Conservation (phyloP, 257 asterid species). For the Prunella vulgaris region DNA sequence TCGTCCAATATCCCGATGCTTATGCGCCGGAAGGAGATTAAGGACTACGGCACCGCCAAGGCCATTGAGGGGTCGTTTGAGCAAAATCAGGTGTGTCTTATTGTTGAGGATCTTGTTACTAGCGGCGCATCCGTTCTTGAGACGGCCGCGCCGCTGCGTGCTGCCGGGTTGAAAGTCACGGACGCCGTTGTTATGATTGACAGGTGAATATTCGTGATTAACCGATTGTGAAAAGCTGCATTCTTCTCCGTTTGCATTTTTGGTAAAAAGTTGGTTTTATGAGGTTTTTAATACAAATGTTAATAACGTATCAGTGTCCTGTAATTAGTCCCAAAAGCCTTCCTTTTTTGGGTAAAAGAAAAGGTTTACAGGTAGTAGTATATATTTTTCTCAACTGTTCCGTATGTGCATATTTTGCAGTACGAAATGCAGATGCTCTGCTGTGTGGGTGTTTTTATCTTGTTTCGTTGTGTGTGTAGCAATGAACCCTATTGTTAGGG, state of each 20-base stretch:
- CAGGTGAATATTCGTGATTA: slow-evolving; percentile 40
- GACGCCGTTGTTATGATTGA: slow-evolving; percentile 97
- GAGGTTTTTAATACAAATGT: background rate
- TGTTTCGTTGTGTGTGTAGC: background rate
- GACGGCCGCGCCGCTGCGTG: slow-evolving; percentile 83
- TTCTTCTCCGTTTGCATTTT: background rate
- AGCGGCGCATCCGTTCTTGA: slow-evolving; percentile 94
- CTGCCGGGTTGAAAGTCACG: slow-evolving; percentile 72
- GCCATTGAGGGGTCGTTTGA: slow-evolving; percentile 78
- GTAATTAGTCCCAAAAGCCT: background rate
- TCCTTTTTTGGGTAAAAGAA: background rate
- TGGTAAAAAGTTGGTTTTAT: background rate
- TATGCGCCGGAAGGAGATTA: slow-evolving; percentile 95
- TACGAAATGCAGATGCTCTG: background rate
- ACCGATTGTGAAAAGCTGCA: slow-evolving; percentile 1
- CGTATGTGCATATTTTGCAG: background rate
- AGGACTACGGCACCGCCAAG: slow-evolving; percentile 86
- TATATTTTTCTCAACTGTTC: background rate
- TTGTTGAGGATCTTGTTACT: slow-evolving; percentile 91
- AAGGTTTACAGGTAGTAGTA: background rate
- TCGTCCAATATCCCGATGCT: slow-evolving; percentile 66
- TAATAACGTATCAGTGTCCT: background rate
- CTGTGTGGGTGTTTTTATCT: too few species aligned
- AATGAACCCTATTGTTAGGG: background rate
- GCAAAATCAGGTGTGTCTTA: slow-evolving; percentile 53